phyloP scores from a whole-genome alignment of 148 eudicot species.

The Pharnaceum exiguum region DNA sequence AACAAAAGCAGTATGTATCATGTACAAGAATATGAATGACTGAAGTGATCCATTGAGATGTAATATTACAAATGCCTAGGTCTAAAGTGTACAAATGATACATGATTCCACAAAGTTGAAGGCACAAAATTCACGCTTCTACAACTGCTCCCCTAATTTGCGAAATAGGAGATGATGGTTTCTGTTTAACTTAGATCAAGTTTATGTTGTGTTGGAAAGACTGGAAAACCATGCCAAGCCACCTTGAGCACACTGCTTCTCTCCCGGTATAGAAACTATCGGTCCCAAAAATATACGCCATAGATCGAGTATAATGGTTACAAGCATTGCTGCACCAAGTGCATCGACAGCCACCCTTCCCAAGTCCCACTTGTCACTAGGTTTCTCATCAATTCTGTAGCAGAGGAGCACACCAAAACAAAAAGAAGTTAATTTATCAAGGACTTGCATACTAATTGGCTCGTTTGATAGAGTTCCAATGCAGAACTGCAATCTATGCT shows the following conservation, averaged over 20 bases:
- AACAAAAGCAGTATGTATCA: no score
- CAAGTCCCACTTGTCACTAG: constrained; percentile 67
- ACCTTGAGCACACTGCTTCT: constrained; percentile 59
- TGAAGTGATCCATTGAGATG: no score
- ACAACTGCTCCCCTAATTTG: no score
- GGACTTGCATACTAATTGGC: no score
- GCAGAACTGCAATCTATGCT: no score
- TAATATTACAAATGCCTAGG: no score
- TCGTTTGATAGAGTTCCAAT: no score
- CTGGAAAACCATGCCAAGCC: constrained; percentile 80
- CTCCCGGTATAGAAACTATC: constrained; percentile 55
- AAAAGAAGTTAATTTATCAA: neutral
- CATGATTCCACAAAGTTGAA: no score
- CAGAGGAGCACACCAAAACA: neutral
- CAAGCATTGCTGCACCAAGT: constrained; percentile 95
- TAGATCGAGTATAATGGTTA: constrained; percentile 84
- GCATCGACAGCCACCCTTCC: constrained; percentile 87
- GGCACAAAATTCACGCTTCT: no score
- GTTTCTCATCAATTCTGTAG: constrained; percentile 81
- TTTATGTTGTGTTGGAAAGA: constrained; percentile 25
- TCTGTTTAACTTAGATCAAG: neutral
- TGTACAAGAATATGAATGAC: no score
- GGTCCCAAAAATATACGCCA: constrained; percentile 94
- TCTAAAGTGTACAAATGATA: no score
- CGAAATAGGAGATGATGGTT: neutral